A percentile compares a stretch with the other conserved stretches of the same genome.
Evolutionary conservation across 345 rosid genomes (phyloP).

Genomic region (Lepidium didymum): DNA sequence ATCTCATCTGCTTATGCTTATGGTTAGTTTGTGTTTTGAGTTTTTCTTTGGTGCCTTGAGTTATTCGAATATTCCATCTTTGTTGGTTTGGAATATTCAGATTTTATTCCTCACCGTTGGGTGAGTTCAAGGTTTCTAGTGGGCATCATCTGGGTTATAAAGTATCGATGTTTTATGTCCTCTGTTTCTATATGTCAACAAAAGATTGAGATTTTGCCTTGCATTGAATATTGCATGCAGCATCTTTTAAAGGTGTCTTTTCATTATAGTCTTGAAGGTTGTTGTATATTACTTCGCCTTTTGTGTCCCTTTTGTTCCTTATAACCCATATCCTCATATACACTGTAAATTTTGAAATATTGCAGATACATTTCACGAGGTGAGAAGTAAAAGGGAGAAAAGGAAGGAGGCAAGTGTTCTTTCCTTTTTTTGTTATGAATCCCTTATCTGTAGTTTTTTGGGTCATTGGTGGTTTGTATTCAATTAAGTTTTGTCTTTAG

Average conservation of each 20-base stretch:
- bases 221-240: not conserved
- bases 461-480: not conserved
- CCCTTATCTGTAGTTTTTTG: not conserved
- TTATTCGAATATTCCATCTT: not conserved
- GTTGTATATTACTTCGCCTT: not conserved
- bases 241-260: not conserved
- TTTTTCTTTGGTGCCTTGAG: not conserved
- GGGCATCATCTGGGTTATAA: too few relatives aligned
- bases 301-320: not conserved
- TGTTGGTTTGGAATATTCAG: not conserved
- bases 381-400: slow-evolving; percentile 56
- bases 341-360: not conserved
- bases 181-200: not conserved
- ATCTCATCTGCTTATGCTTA: not conserved
- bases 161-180: not conserved
- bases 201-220: not conserved
- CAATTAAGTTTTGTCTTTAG: not conserved
- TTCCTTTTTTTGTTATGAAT: not conserved
- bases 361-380: slow-evolving; percentile 94
- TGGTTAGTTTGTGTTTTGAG: not conserved
- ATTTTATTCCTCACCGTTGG: not conserved
- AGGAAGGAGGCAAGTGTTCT: slow-evolving; percentile 56
- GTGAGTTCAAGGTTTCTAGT: too few relatives aligned
- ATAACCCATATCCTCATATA: not conserved
- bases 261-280: not conserved